A percentile compares a stretch with the other conserved stretches of the same genome.
phyloP scores from a whole-genome alignment of 2,329 filamentous ascomycete species.

The Ambrosiella cleistominuta region DNA sequence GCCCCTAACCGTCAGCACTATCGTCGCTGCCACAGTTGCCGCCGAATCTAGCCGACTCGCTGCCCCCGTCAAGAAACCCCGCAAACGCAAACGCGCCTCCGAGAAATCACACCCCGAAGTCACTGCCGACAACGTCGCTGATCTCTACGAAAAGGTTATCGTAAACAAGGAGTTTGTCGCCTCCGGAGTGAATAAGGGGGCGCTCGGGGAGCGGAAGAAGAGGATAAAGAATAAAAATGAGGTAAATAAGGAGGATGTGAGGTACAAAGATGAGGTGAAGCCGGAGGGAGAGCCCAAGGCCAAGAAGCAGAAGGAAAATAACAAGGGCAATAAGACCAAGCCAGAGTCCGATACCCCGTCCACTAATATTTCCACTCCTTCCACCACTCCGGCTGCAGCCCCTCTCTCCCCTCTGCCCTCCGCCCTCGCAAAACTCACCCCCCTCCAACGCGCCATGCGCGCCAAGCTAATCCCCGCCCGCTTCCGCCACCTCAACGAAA shows the following conservation, averaged over 20 bases:
- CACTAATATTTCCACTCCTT: conserved; percentile 25
- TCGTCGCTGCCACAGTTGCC: conserved; percentile 17
- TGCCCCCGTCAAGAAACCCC: conserved; percentile 28
- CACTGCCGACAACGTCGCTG: conserved; percentile 52
- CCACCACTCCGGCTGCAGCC: conserved; percentile 18
- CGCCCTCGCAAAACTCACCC: conserved; percentile 52
- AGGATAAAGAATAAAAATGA: conserved; percentile 9
- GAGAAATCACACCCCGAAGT: conserved; percentile 26
- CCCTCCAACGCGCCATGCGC: conserved; percentile 84
- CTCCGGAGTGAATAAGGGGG: conserved; percentile 16
- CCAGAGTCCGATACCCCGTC: conserved; percentile 14
- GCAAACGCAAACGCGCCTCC: conserved; percentile 38
- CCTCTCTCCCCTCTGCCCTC: conserved; percentile 24
- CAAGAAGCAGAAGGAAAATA: conserved; percentile 19
- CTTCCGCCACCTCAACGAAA: conserved; percentile 94
- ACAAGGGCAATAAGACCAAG: conserved; percentile 16
- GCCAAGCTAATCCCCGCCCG: conserved; percentile 87
- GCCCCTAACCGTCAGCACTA: conserved; percentile 19
- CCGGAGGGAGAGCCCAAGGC: conserved; percentile 19
- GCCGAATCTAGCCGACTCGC: conserved; percentile 16
- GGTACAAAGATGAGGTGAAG: conserved; percentile 12
- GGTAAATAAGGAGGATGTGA: conserved; percentile 16
- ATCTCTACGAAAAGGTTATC: conserved; percentile 64
- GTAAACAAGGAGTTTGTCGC: conserved; percentile 37
- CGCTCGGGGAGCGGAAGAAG: conserved; percentile 1